A percentile compares a stretch with the other conserved stretches of the same genome.
Evolutionary conservation across 1,139 yeast species (phyloP).

Genomic region (Hansenula sp.): DNA sequence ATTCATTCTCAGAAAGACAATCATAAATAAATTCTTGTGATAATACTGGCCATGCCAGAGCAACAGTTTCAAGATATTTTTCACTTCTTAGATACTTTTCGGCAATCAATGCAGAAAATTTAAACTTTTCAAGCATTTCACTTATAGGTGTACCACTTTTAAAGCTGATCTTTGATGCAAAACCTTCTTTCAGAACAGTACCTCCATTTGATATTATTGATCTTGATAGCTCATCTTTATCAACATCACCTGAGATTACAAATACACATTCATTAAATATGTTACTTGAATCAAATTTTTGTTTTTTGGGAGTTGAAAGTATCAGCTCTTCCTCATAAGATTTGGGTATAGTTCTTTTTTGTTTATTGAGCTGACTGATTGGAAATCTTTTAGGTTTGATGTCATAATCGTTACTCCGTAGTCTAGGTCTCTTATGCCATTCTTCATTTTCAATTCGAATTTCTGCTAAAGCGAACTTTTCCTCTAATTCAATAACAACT

Average conservation of each 20-base stretch:
- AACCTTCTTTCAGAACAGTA: slow-evolving; percentile 42
- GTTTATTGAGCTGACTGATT: slow-evolving; percentile 4
- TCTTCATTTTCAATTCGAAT: slow-evolving; percentile 22
- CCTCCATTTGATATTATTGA: slow-evolving; percentile 51
- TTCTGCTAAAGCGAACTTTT: slow-evolving; percentile 15
- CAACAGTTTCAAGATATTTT: slow-evolving; percentile 80
- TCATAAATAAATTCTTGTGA: slow-evolving; percentile 58
- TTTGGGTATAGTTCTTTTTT: slow-evolving; percentile 9
- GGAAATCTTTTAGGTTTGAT: slow-evolving; percentile 21
- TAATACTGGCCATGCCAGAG: slow-evolving; percentile 86
- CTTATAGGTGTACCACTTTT: slow-evolving; percentile 3
- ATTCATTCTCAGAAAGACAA: slow-evolving; percentile 33
- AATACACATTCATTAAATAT: slow-evolving; percentile 38
- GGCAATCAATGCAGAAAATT: slow-evolving; percentile 66
- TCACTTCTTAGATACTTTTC: slow-evolving; percentile 57
- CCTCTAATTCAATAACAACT: slow-evolving; percentile 1
- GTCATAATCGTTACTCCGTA: slow-evolving; percentile 18
- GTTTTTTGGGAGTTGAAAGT: slow-evolving; percentile 7
- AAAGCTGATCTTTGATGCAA: slow-evolving; percentile 27
- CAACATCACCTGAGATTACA: slow-evolving; percentile 37
- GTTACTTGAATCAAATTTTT: slow-evolving; percentile 6
- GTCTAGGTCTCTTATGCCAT: slow-evolving; percentile 26
- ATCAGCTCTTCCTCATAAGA: slow-evolving; percentile 4
- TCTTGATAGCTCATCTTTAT: slow-evolving; percentile 31
- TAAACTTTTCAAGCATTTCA: slow-evolving; percentile 13